Conservation (phyloP, 257 asterid genomes). For the Echites panduratus region DNA sequence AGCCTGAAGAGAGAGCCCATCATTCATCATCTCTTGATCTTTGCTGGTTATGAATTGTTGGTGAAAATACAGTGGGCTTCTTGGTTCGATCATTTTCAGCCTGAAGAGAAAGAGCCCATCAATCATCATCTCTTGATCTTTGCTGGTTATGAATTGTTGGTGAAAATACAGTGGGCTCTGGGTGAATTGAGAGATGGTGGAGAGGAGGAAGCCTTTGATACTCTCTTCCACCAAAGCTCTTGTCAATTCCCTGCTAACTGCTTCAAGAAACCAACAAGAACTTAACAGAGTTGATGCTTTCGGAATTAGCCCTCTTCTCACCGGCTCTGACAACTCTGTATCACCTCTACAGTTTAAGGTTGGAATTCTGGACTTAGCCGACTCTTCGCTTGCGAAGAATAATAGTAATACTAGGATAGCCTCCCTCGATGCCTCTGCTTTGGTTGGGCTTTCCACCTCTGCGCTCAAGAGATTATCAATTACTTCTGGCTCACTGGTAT, state of each 20-base stretch:
- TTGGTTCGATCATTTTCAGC: conserved; percentile 12
- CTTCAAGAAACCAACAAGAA: conserved; percentile 24
- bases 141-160: background rate
- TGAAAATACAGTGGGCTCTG: too few relatives aligned
- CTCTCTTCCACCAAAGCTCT: conserved; percentile 80
- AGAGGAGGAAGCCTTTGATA: conserved; percentile 70
- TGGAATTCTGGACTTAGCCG: conserved; percentile 46
- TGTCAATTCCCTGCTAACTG: conserved; percentile 45
- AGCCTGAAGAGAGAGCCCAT: background rate
- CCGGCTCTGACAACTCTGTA: conserved; percentile 7
- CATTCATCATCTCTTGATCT: background rate
- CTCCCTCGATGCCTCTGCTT: conserved; percentile 44
- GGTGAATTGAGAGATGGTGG: conserved; percentile 40
- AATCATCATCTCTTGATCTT: background rate
- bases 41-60: background rate
- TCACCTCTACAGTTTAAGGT: conserved; percentile 42
- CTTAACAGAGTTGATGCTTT: background rate
- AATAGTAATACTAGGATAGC: background rate
- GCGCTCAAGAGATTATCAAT: conserved; percentile 62
- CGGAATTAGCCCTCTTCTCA: conserved; percentile 14
- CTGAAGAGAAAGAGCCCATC: background rate
- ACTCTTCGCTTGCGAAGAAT: conserved; percentile 11
- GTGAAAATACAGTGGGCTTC: background rate
- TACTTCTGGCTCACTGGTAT: conserved; percentile 88
- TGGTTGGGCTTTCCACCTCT: conserved; percentile 71